phyloP scores from a whole-genome alignment of 2,329 filamentous ascomycete genomes.

The Apiospora pterosperma region DNA sequence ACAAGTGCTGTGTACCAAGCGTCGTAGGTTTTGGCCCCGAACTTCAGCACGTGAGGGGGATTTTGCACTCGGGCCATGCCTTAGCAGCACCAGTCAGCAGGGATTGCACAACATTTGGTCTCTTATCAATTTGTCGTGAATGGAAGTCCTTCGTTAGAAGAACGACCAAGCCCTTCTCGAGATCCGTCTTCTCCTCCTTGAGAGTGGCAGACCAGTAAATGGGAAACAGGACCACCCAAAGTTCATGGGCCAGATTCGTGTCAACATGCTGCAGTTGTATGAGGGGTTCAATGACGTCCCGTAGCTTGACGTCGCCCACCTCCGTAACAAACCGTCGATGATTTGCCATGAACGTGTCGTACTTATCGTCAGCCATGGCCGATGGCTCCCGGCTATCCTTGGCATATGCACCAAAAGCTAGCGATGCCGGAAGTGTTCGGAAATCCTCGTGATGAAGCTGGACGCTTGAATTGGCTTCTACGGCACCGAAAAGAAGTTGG shows the following conservation, averaged over 20 bases:
- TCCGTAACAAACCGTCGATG: slow-evolving; percentile 84
- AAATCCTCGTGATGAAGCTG: slow-evolving; percentile 84
- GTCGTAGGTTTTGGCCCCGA: slow-evolving; percentile 88
- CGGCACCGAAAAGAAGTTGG: slow-evolving; percentile 84
- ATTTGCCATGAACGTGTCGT: slow-evolving; percentile 72
- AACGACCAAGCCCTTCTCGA: slow-evolving; percentile 87
- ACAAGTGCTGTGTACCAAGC: slow-evolving; percentile 94
- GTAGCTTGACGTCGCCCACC: slow-evolving; percentile 79
- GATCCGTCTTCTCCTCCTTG: slow-evolving; percentile 82
- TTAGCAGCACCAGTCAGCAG: slow-evolving; percentile 84
- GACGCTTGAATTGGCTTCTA: slow-evolving; percentile 78
- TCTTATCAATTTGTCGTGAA: slow-evolving; percentile 86
- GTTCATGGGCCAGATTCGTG: slow-evolving; percentile 73
- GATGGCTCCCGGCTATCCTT: slow-evolving; percentile 64
- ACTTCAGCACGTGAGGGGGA: slow-evolving; percentile 97
- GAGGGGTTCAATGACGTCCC: slow-evolving; percentile 86
- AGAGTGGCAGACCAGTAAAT: slow-evolving; percentile 88
- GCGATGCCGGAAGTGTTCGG: slow-evolving; percentile 69
- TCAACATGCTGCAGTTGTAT: slow-evolving; percentile 91
- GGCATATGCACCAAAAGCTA: slow-evolving; percentile 69
- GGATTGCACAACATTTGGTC: slow-evolving; percentile 93
- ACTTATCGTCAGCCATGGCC: slow-evolving; percentile 75
- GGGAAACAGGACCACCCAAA: slow-evolving; percentile 90
- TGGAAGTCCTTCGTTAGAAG: slow-evolving; percentile 95
- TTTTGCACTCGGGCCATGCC: slow-evolving; percentile 81